Conservation (phyloP, 495 filamentous ascomycete species). For the Penicillium verhagenii region DNA sequence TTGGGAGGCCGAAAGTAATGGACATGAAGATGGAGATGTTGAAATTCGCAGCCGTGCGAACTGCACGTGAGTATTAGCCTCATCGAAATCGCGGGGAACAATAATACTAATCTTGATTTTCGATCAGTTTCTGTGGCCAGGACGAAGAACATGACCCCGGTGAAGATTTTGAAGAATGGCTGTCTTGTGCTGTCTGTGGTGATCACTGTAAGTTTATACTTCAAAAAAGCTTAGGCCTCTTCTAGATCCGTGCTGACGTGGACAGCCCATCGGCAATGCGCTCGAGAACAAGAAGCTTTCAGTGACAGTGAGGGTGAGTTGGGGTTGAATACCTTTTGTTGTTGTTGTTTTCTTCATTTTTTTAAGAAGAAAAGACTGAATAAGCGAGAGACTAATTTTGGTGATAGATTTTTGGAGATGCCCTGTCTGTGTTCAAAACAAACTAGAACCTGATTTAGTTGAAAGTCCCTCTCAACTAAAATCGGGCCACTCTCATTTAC, state of each 20-base stretch:
- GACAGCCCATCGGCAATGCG: slow-evolving; percentile 88
- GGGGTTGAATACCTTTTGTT: not conserved
- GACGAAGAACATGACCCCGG: slow-evolving; percentile 85
- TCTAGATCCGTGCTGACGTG: slow-evolving; percentile 36
- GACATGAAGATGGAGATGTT: slow-evolving; percentile 63
- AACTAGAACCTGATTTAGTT: slow-evolving; percentile 49
- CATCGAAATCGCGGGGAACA: not conserved
- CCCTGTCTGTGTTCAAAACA: slow-evolving; percentile 68
- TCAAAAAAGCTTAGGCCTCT: slow-evolving; percentile 24
- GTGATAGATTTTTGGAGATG: slow-evolving; percentile 70
- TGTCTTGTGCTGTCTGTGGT: slow-evolving; percentile 77
- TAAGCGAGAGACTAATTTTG: not conserved
- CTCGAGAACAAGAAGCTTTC: slow-evolving; percentile 73
- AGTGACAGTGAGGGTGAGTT: slow-evolving; percentile 64
- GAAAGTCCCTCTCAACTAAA: slow-evolving; percentile 43
- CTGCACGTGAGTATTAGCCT: slow-evolving; percentile 60
- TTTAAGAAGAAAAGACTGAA: too few relatives aligned
- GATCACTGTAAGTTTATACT: slow-evolving; percentile 75
- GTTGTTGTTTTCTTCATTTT: too few relatives aligned
- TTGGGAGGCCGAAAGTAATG: slow-evolving; percentile 63
- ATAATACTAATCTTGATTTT: not conserved
- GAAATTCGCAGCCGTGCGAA: slow-evolving; percentile 58
- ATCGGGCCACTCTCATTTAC: slow-evolving; percentile 52
- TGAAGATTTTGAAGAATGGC: slow-evolving; percentile 82
- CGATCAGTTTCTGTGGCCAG: slow-evolving; percentile 66